Evolutionary conservation across 192 early-diverging fungal species (phyloP), one percentile per base, ranked within the genome.

Genomic region (Endogone sp.): DNA sequence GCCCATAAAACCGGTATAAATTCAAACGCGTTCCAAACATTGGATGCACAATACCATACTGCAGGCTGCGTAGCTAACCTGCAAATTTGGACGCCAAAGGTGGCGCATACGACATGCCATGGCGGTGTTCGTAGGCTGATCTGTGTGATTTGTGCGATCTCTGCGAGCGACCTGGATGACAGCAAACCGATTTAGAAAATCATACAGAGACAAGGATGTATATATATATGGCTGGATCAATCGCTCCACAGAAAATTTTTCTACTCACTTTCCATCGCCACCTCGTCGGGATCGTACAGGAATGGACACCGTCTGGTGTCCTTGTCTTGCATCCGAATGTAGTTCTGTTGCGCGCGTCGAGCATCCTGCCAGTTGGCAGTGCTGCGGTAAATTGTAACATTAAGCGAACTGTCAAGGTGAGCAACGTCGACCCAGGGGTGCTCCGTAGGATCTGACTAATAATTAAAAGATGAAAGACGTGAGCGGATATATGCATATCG

Each of bases 351-450:
- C 9, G 74, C 75, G n/a, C 71, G 66, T 27, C 84, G 71, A 37
- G 61, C 27, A 21, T 79, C 71, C 56, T 74, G 73, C 84, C 87
- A 85, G 54, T 83, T 73, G 2, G 84, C 80, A 2, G 80, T 81
- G 22, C 82, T 82, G 8, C 70, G 70, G 44, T 84, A 89, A 1
- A 90, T 62, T 16, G 86, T 83, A 2, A 91, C 37, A 37, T 87
- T 82, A 37, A 90, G 71, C 0, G 81, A 84, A n/a, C 79, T 78
- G 26, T 83, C 79, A 20, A 82, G 66, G 21, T 78, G 85, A 3
- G 89, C 86, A 9, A 91, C 88, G 77, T 93, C 90, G 2, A 88
- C 84, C 86, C 88, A 93, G 16, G 82, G 67, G 56, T 70, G 71
- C 44, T 73, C 69, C 20, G 28, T 6, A 49, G 37, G 16, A 60